Conservation (phyloP, 768 basidiomycete species). For the Xerocomus brunneocitrinus region DNA sequence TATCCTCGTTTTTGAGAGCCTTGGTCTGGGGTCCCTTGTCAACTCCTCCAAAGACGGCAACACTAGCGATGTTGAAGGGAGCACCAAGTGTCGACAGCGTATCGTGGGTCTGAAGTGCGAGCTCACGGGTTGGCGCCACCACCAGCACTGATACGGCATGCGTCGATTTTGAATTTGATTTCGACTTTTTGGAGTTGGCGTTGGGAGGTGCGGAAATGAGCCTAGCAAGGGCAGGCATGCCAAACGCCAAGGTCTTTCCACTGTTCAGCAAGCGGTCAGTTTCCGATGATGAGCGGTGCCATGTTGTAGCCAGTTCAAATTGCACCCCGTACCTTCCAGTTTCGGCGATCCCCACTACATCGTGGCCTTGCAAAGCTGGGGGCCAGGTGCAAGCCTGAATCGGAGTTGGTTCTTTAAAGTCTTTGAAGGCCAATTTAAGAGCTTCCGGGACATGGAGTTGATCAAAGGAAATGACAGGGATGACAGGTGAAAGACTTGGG, state of each 20-base stretch:
- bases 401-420: slow-evolving; percentile 86
- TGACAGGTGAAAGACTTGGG: slow-evolving; percentile 39
- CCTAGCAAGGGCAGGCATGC: slow-evolving; percentile 79
- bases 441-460: slow-evolving; percentile 63
- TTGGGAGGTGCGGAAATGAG: slow-evolving; percentile 42
- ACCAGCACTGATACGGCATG: slow-evolving; percentile 61
- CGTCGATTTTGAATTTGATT: slow-evolving; percentile 19
- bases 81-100: slow-evolving; percentile 71
- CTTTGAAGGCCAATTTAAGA: slow-evolving; percentile 58
- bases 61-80: slow-evolving; percentile 69
- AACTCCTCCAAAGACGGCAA: slow-evolving; percentile 95
- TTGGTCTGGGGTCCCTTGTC: slow-evolving; percentile 79
- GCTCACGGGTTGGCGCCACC: slow-evolving; percentile 91
- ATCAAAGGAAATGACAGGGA: slow-evolving; percentile 71
- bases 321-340: slow-evolving; percentile 65
- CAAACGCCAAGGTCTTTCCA: slow-evolving; percentile 96
- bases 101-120: slow-evolving; percentile 93
- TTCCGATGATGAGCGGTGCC: background rate
- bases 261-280: slow-evolving; percentile 34
- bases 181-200: slow-evolving; percentile 26
- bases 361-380: slow-evolving; percentile 70
- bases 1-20: slow-evolving; percentile 52
- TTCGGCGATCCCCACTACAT: slow-evolving; percentile 95
- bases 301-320: background rate
- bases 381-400: slow-evolving; percentile 97